Evolutionary conservation across 192 early-diverging fungal species (phyloP), one percentile per base, ranked within the genome.

Genomic region (Podila verticillata): DNA sequence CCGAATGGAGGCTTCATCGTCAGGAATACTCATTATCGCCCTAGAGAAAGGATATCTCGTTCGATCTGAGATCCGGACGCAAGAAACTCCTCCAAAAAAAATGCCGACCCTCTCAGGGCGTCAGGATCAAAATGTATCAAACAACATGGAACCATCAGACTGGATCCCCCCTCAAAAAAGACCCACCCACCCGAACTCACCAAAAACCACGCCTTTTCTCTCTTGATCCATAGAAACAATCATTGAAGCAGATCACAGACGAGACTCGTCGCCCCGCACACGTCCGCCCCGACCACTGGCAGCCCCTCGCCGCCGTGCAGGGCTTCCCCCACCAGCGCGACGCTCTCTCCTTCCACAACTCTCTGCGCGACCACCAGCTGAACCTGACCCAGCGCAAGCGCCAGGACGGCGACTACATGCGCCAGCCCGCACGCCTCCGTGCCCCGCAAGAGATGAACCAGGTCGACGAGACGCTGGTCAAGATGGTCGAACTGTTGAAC

Each of bases 211-310:
- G 58, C 28, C 56, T 60, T 73, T 28, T 65, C 22, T 31, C 30
- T 78, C 20, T 48, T 70, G 0, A 20, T 20, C 35, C 9, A 48
- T 79, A 80, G 77, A 80, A 80, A 80, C 77, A 80, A 80, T 72
- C 69, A 28, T 66, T 80, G 56, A 80, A 72, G 70, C 77, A 80
- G 48, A 80, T 80, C 65, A 61, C 81, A 59, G 74, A 84, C 24
- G 68, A 61, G 34, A 79, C 83, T 34, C 72, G 70, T 44, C 78
- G 82, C 65, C 87, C 85, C 48, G 65, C 81, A 9, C 83, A 81
- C 28, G 72, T 88, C 15, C 79, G 87, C 65, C 85, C 80, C 12
- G 87, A 88, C 56, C 78, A 84, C 47, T 88, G 87, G 87, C 81
- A 82, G 28, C 87, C 87, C 32, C 24, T 88, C n/a, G 79, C 81